These are phyloP conservation scores for Xylaria nigripes DNA, from an alignment of 495 filamentous ascomycete species.

Conservation along the genomic window DNA sequence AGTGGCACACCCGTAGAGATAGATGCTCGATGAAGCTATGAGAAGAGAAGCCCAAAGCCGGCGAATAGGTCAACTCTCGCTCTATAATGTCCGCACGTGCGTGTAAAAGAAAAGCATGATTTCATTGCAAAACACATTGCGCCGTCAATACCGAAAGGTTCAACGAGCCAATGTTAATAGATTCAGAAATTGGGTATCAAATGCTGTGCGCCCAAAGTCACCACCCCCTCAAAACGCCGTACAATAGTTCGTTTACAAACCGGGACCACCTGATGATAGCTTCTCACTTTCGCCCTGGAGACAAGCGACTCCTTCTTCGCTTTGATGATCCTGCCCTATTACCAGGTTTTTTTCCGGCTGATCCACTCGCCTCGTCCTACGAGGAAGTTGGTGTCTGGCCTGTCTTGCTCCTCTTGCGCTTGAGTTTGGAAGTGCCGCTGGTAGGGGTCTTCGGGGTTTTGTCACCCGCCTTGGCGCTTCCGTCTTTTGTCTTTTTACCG, in stretches of 20 bases:
- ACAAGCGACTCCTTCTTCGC: not conserved
- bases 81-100: no score
- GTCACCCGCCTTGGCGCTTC: conserved; percentile 20
- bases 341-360: not conserved
- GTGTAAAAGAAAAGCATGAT: not conserved
- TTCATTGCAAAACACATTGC: not conserved
- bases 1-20: no score
- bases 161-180: not conserved
- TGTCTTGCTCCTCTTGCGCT: conserved; percentile 52
- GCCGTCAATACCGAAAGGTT: not conserved
- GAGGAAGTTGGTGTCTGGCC: conserved; percentile 25
- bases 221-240: not conserved
- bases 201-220: not conserved
- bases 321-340: not conserved
- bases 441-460: conserved; percentile 46
- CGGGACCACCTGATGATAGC: not conserved
- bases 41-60: no score
- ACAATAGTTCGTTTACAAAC: not conserved
- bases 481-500: conserved; percentile 29
- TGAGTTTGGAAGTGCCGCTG: conserved; percentile 34
- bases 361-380: conserved; percentile 3
- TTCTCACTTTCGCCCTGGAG: not conserved
- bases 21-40: no score
- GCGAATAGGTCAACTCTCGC: no score
- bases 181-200: conserved; percentile 9